Conservation (phyloP, 768 basidiomycete genomes). For the Pleurotus eryngii region DNA sequence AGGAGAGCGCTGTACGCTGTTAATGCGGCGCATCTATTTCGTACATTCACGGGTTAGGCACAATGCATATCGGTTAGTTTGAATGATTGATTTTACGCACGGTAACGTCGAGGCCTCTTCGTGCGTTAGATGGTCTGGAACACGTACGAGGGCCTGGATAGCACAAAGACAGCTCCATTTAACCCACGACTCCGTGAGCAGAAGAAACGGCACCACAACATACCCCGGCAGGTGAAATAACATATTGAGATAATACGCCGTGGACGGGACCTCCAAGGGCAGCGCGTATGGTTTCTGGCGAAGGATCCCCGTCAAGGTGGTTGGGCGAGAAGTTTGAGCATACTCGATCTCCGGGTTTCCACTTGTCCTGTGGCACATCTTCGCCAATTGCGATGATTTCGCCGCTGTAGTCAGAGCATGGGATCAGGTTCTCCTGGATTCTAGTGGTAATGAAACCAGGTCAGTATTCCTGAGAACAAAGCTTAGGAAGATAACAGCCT, state of each 20-base stretch:
- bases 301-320: constrained; percentile 43
- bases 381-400: constrained; percentile 47
- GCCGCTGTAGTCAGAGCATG: constrained; percentile 55
- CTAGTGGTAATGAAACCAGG: background rate
- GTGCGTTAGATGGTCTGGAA: constrained; percentile 57
- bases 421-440: constrained; percentile 24
- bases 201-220: background rate
- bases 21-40: constrained; percentile 50
- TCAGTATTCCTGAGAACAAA: background rate
- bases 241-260: constrained; percentile 54
- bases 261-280: constrained; percentile 43
- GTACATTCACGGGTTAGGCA: too few species aligned
- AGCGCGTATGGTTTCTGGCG: constrained; percentile 27
- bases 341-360: constrained; percentile 55
- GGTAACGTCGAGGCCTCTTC: constrained; percentile 66
- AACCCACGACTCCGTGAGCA: too few species aligned
- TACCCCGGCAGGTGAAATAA: constrained; percentile 43
- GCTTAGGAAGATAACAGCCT: background rate
- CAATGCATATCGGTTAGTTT: background rate
- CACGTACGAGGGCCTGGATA: constrained; percentile 40
- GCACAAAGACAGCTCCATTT: too few species aligned
- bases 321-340: constrained; percentile 49
- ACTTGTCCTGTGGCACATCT: constrained; percentile 29
- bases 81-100: constrained; percentile 25
- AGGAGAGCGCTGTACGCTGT: constrained; percentile 62